A percentile compares a stretch with the other conserved stretches of the same genome.
phyloP scores from a whole-genome alignment of 345 rosid genomes.

The Viola odorata region DNA sequence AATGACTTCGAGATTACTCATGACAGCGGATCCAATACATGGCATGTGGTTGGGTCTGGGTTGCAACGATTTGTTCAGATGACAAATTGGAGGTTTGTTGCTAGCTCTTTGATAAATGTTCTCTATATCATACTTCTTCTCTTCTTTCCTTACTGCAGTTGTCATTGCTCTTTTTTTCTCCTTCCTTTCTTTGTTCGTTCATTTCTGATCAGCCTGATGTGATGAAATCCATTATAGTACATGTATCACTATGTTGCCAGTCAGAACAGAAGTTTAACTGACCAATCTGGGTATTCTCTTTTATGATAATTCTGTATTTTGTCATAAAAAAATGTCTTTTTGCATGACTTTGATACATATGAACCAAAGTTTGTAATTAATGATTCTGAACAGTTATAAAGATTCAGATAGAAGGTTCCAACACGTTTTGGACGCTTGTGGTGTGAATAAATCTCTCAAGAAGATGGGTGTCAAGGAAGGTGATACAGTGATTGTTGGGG shows the following conservation, averaged over 20 bases:
- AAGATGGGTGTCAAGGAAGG: slow-evolving; percentile 93
- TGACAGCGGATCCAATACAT: slow-evolving; percentile 48
- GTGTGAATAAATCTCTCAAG: slow-evolving; percentile 62
- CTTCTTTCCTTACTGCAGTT: not conserved
- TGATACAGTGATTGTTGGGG: slow-evolving; percentile 81
- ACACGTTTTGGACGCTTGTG: slow-evolving; percentile 88
- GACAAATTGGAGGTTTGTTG: slow-evolving; percentile 87
- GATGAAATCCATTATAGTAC: not conserved
- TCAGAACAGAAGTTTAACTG: not conserved
- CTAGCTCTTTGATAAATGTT: not conserved
- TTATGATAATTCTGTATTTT: too few relatives aligned
- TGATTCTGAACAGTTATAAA: slow-evolving; percentile 49
- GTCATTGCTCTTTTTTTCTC: too few relatives aligned
- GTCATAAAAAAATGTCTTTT: too few relatives aligned
- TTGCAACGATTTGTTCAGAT: slow-evolving; percentile 88
- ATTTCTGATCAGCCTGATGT: not conserved
- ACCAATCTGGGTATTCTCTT: not conserved
- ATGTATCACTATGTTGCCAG: not conserved
- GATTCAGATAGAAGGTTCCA: slow-evolving; percentile 88
- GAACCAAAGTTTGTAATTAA: slow-evolving; percentile 1
- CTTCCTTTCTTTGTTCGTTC: too few relatives aligned
- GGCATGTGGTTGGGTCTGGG: slow-evolving; percentile 82
- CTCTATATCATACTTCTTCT: slow-evolving; percentile 1
- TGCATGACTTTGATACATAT: not conserved
- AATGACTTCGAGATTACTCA: slow-evolving; percentile 72